Evolutionary conservation across 371 early-diverging fungal genomes (phyloP).

Genomic region (Cokeromyces recurvatus): DNA sequence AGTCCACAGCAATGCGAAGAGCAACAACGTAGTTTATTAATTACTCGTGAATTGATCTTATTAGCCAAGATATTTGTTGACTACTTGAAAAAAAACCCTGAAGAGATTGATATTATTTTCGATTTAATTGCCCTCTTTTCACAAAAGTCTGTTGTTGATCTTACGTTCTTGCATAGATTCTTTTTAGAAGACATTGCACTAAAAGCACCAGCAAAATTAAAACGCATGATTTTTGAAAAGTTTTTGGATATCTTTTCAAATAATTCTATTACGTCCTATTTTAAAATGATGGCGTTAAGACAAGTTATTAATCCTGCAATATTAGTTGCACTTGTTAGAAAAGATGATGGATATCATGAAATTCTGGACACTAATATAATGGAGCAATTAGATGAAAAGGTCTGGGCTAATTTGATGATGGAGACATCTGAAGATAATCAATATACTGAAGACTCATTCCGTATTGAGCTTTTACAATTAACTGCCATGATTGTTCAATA

Average conservation of each 20-base stretch:
- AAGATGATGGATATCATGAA: conserved; percentile 42
- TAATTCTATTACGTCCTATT: conserved; percentile 30
- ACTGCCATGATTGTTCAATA: conserved; percentile 85
- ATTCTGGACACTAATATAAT: conserved; percentile 67
- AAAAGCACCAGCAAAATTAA: conserved; percentile 50
- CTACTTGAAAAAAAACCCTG: conserved; percentile 54
- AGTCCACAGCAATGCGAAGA: conserved; percentile 48
- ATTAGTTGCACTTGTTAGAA: conserved; percentile 53
- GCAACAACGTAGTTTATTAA: conserved; percentile 45
- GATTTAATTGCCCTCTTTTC: conserved; percentile 76
- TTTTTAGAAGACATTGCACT: conserved; percentile 66
- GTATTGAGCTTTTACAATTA: conserved; percentile 89
- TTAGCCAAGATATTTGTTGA: conserved; percentile 70
- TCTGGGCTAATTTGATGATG: conserved; percentile 66
- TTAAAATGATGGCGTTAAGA: conserved; percentile 66
- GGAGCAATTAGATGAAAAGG: conserved; percentile 57
- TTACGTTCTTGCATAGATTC: conserved; percentile 67
- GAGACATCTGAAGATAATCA: conserved; percentile 53
- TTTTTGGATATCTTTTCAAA: conserved; percentile 65
- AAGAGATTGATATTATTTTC: conserved; percentile 69
- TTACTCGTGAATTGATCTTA: conserved; percentile 52
- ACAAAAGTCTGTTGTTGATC: conserved; percentile 67
- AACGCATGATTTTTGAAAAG: conserved; percentile 59
- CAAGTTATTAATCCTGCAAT: conserved; percentile 79
- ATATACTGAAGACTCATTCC: conserved; percentile 67